Base-by-base conservation (phyloP, 2,329 filamentous ascomycete species). In the Dichotomopilus funicola region DNA sequence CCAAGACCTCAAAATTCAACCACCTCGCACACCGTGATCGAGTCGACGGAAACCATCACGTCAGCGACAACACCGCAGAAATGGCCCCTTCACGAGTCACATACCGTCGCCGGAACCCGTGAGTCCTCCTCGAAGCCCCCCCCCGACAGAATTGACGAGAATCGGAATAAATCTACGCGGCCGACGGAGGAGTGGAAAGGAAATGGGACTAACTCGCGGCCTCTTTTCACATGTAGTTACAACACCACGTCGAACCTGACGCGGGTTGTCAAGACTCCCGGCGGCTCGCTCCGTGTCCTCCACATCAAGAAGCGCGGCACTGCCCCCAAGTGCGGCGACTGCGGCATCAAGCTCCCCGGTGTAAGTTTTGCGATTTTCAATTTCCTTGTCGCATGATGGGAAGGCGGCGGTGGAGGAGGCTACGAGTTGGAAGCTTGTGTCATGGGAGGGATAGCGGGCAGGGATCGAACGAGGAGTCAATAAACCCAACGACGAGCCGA, bases 241-340 rank as follows among this genome's bases (percentile, higher is more conserved):
- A 97, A 97, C 87, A 97, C 92, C 76, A 82, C 82, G 75, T 95
- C 89, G 76, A 96, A 99, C 88, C 90, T 91, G 79, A 92, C 94
- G 75, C 88, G 94, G 74, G 83, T 95, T 72, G 77, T 96, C 78
- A 94, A 94, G 85, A 99, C 94, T 67, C 94, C 95, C 67, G 95
- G 94, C 76, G 94, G 94, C 75, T 85, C 92, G 76, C 86, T 96
- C 72, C 87, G 94, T 76, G 87, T 96, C 74, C 88, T 97, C 70
- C 92, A 99, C 87, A 91, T 96, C 83, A 97, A 97, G 89, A 99
- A 99, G 90, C 89, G 87, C 76, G 94, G 91, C 70, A 95, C 91
- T 75, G 88, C 91, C 65, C 94, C 94, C 74, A 99, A 99, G 85
- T 99, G 94, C 76, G 89, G 95, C 84, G 94, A 99, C 84, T 99